Evolutionary conservation across 2,329 filamentous ascomycete genomes (phyloP).

Genomic region (Fusarium cyanostomum): DNA sequence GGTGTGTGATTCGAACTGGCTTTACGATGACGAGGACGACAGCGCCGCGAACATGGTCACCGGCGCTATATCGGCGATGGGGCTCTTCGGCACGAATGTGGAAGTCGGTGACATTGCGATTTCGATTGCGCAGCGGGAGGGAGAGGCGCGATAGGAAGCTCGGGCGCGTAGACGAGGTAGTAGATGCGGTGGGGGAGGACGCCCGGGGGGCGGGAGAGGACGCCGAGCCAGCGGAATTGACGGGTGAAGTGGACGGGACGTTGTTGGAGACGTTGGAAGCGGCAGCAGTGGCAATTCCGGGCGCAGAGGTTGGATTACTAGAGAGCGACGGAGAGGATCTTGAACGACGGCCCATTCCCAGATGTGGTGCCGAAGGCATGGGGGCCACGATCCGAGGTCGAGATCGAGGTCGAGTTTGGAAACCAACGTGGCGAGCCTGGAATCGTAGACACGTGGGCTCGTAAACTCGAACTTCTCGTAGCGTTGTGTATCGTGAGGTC

Average conservation of each 20-base stretch:
- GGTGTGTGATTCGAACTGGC: conserved; percentile 79
- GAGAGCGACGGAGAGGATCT: conserved; percentile 48
- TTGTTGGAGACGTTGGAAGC: conserved; percentile 53
- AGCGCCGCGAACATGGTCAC: conserved; percentile 77
- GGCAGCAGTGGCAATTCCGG: conserved; percentile 44
- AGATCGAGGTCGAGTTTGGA: conserved; percentile 33
- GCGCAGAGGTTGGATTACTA: conserved; percentile 53
- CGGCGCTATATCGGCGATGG: conserved; percentile 78
- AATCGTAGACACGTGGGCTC: conserved; percentile 29
- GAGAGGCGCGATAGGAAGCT: conserved; percentile 62
- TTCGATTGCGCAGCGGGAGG: conserved; percentile 60
- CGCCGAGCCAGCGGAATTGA: conserved; percentile 51
- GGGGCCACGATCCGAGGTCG: conserved; percentile 36
- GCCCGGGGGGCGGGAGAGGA: conserved; percentile 35
- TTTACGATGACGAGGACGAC: conserved; percentile 79
- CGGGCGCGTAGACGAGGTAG: conserved; percentile 42
- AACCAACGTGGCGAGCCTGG: conserved; percentile 34
- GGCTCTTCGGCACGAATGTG: conserved; percentile 81
- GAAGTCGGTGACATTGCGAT: conserved; percentile 78
- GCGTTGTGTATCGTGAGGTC: conserved; percentile 19
- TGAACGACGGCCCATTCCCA: conserved; percentile 44
- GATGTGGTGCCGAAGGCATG: conserved; percentile 43
- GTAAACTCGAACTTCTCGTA: conserved; percentile 15
- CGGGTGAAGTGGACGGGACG: conserved; percentile 47
- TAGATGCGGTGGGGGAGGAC: conserved; percentile 37